Percentiles rank a stretch among this genome's conserved stretches.
Evolutionary conservation across 2,329 filamentous ascomycete genomes (phyloP).

Genomic region (Trichoderma sp.): DNA sequence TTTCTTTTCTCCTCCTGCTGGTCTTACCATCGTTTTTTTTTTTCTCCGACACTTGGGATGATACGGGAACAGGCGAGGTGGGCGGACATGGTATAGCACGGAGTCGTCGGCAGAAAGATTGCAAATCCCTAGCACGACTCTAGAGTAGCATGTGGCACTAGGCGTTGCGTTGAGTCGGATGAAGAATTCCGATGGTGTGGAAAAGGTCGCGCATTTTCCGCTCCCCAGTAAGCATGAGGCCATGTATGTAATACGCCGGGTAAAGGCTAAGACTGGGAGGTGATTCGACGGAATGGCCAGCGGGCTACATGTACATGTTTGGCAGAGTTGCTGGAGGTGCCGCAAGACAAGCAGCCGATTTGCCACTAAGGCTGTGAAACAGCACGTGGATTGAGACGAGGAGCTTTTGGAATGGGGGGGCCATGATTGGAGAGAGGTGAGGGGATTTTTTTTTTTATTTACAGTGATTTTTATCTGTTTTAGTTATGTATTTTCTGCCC

Average conservation of each 20-base stretch:
- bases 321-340: not conserved
- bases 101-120: not conserved
- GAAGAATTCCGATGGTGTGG: not conserved
- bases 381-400: not conserved
- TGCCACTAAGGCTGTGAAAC: not conserved
- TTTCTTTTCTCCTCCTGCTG: not conserved
- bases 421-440: not conserved
- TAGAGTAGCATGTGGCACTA: not conserved
- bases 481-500: not conserved
- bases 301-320: not conserved
- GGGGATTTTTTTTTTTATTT: not conserved
- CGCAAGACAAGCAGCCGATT: not conserved
- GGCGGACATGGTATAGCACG: conserved; percentile 2
- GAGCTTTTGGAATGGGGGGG: not conserved
- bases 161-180: not conserved
- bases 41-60: not conserved
- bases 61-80: not conserved
- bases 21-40: not conserved
- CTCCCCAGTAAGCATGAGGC: not conserved
- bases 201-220: not conserved
- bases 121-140: not conserved
- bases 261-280: not conserved
- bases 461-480: not conserved
- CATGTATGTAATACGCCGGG: not conserved
- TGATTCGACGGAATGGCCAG: not conserved